A percentile compares a stretch with the other conserved stretches of the same genome.
phyloP scores from a whole-genome alignment of 2,329 filamentous ascomycete genomes.

The Didymella segeticola region DNA sequence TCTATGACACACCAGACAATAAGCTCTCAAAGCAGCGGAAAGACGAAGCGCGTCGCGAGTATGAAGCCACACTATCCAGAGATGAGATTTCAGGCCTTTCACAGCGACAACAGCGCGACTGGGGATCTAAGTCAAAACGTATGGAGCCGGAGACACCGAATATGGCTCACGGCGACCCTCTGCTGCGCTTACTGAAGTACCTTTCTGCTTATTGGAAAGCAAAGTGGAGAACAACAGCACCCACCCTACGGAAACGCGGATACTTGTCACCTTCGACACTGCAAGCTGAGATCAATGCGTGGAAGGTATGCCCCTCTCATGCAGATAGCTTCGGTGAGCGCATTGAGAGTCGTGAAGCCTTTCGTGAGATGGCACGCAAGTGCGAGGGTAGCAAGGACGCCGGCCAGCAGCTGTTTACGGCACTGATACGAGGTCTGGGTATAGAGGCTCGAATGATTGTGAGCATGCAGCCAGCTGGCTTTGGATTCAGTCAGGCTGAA shows the following conservation, averaged over 20 bases:
- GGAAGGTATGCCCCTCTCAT: conserved; percentile 68
- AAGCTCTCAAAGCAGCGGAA: conserved; percentile 19
- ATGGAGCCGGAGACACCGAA: conserved; percentile 75
- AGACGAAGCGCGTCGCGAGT: conserved; percentile 11
- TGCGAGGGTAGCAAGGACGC: conserved; percentile 86
- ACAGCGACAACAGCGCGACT: conserved; percentile 66
- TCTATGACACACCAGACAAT: conserved; percentile 33
- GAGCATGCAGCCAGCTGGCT: conserved; percentile 84
- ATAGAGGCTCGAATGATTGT: conserved; percentile 84
- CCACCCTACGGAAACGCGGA: conserved; percentile 85
- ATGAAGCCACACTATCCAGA: conserved; percentile 17
- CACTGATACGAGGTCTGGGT: conserved; percentile 78
- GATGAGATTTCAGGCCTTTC: conserved; percentile 47
- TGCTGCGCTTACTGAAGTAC: conserved; percentile 76
- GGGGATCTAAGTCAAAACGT: conserved; percentile 72
- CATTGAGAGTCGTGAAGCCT: conserved; percentile 70
- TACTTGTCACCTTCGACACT: conserved; percentile 81
- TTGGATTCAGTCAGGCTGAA: conserved; percentile 88
- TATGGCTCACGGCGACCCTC: conserved; percentile 81
- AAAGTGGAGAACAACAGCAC: conserved; percentile 76
- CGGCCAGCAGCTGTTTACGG: conserved; percentile 88
- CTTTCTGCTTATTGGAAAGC: conserved; percentile 90
- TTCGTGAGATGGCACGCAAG: conserved; percentile 70
- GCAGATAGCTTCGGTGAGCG: conserved; percentile 76
- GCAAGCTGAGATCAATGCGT: conserved; percentile 75